Base-by-base conservation (phyloP, 2,329 filamentous ascomycete species). In the Neoascochyta sp. region DNA sequence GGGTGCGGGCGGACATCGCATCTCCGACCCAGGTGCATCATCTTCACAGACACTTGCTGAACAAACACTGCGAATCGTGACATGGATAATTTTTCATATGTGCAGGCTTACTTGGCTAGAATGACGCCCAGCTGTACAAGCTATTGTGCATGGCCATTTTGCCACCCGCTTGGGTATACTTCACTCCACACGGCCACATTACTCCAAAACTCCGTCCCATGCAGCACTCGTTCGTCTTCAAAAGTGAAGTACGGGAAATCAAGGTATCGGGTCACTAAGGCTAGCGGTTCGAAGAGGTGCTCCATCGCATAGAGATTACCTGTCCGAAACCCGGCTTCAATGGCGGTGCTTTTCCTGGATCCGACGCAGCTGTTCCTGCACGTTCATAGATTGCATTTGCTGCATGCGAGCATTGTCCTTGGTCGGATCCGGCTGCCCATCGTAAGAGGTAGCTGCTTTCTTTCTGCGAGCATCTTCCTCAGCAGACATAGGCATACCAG, bases 341-440 rank as follows among this genome's bases (percentile, higher is more conserved):
- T 45, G 47, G n/a, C 56, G 50, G 35, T 62, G 54, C 49, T 75
- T 78, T 51, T 80, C 69, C 45, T 81, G 76, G 36, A 83, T 78
- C 29, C 75, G 71, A 38, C 82, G 74, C 42, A 94, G 86, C 66
- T 94, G 87, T 60, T 93, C 87, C 57, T 92, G 83, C 20, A 94
- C 80, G 54, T 87, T 90, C 62, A 64, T 52, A 26, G 43, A 56
- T 37, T 64, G 61, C 66, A 81, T 73, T 48, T 80, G 75, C 42
- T 69, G 67, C 41, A 68, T 48, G 38, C 68, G 60, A 29, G 58
- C 60, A 56, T 73, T 57, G 68, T 75, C 75, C 46, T 78, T 76
- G 37, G 70, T 73, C 16, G 55, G 50, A 32, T 83, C 78, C 12
- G 74, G 72, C 43, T 74, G 75, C 19, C 54, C 81, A 54, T 86